phyloP scores from a whole-genome alignment of 129 eudicot genomes.

The Flaveria ramosissima region DNA sequence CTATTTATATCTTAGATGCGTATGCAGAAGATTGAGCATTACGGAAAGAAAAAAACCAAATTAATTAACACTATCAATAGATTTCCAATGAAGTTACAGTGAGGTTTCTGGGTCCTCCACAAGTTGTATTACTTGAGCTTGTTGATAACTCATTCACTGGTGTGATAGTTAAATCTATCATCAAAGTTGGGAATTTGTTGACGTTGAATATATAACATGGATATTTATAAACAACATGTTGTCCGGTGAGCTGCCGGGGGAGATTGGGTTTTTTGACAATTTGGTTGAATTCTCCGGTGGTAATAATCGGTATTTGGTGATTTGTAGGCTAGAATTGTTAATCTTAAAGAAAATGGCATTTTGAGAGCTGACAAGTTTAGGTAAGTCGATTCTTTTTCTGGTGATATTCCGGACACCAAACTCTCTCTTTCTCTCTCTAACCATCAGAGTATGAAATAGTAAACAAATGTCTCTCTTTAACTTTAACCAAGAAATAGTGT shows the following conservation, averaged over 20 bases:
- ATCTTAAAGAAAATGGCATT: constrained; percentile 24
- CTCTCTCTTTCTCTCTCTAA: too few relatives aligned
- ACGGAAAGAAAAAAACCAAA: too few relatives aligned
- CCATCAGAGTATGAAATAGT: too few relatives aligned
- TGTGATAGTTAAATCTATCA: constrained; percentile 57
- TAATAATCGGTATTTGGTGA: constrained; percentile 49
- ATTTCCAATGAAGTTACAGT: constrained; percentile 73
- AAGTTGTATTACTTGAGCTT: constrained; percentile 66
- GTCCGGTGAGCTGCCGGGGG: constrained; percentile 63
- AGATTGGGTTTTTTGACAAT: constrained; percentile 55
- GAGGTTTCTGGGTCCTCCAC: constrained; percentile 82
- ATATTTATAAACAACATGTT: constrained; percentile 51
- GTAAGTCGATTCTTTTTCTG: too few relatives aligned
- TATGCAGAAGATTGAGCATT: too few relatives aligned
- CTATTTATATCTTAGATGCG: too few relatives aligned
- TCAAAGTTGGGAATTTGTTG: constrained; percentile 67
- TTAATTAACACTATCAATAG: not conserved
- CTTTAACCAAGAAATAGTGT: too few relatives aligned
- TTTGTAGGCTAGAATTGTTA: constrained; percentile 57
- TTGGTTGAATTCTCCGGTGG: constrained; percentile 55
- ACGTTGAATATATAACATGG: constrained; percentile 49
- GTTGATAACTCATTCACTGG: constrained; percentile 63
- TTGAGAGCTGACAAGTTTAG: too few relatives aligned
- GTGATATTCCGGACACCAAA: too few relatives aligned
- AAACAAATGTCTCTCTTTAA: too few relatives aligned